Evolutionary conservation across 805 yeast genomes (phyloP), one percentile per base, ranked within the genome.

Genomic region (Wickerhamiella vanderwaltii): DNA sequence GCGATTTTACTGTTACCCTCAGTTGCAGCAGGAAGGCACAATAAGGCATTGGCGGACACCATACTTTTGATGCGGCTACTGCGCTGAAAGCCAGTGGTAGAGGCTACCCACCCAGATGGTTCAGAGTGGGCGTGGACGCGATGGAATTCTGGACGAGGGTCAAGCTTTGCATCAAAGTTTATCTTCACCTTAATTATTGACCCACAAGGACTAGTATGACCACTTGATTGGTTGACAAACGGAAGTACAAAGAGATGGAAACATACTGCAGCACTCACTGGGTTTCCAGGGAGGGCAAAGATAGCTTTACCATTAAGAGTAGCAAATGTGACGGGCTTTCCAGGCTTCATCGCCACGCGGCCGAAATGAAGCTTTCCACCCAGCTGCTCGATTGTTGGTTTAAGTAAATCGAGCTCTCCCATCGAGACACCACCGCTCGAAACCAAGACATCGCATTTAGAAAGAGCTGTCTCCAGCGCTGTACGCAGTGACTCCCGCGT

Each of bases 351-450:
- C n/a, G 64, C 64, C 5, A 72, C 75, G 31, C 77, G 54, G 4
- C 77, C 77, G 51, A 72, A 72, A 45, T 69, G 73, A 28, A 72
- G 67, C 0, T 45, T 49, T 1, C 75, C 77, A 0, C 58, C 56
- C 13, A 72, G 47, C 26, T 64, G 51, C 44, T 68, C 70, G 18
- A 72, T 67, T 0, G 66, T 59, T 0, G 76, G 75, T 43, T 72
- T 72, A 30, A 72, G 51, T 12, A 70, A 55, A 50, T 72, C 77
- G 25, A 63, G 46, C 49, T 72, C 77, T 1, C 77, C 77, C 77
- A 72, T 72, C 1, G 77, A 72, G 1, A 72, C 77, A 18, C 77
- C 77, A 2, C 77, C 77, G 1, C 73, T 65, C 2, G 77, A 71
- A 28, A 72, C 59, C 28, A 72, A 48, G 28, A 64, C 64, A 43